phyloP scores from a whole-genome alignment of 352 stramenopile species.

The Discostella stelligera region DNA sequence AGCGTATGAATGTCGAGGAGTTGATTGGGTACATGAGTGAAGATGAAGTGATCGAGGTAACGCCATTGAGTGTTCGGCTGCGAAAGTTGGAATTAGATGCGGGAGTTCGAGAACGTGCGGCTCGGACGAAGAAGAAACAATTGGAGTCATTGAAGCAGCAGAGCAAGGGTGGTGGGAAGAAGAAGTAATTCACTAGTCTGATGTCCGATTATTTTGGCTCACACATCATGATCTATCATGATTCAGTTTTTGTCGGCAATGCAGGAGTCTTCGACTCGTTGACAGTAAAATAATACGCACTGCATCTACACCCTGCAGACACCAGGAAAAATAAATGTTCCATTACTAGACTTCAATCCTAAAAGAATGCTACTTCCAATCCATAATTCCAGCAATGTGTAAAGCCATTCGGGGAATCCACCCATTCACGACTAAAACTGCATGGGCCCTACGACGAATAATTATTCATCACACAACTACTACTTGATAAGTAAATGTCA shows the following conservation, averaged over 20 bases:
- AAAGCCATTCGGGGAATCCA: background rate
- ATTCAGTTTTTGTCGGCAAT: no score
- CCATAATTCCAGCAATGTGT: background rate
- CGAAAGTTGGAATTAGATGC: slow-evolving; percentile 85
- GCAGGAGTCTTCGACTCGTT: no score
- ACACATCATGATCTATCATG: background rate
- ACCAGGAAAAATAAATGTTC: background rate
- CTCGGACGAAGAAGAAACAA: slow-evolving; percentile 63
- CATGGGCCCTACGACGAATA: background rate
- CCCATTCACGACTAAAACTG: background rate
- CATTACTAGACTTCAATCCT: background rate
- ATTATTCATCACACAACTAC: background rate
- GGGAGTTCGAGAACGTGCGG: slow-evolving; percentile 58
- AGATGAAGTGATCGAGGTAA: slow-evolving; percentile 99
- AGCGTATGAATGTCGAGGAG: slow-evolving; percentile 94
- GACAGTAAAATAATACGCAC: background rate
- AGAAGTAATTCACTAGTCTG: slow-evolving; percentile 7
- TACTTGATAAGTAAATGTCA: no score
- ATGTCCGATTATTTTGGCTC: background rate
- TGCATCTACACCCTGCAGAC: background rate
- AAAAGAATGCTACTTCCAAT: background rate
- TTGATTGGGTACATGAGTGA: slow-evolving; percentile 95
- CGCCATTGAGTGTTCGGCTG: slow-evolving; percentile 91
- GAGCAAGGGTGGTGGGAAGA: slow-evolving; percentile 14
- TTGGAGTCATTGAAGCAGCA: slow-evolving; percentile 22